Percentiles rank a stretch among this genome's conserved stretches.
Evolutionary conservation across 2,329 filamentous ascomycete species (phyloP).

Genomic region (Nemania serpens): DNA sequence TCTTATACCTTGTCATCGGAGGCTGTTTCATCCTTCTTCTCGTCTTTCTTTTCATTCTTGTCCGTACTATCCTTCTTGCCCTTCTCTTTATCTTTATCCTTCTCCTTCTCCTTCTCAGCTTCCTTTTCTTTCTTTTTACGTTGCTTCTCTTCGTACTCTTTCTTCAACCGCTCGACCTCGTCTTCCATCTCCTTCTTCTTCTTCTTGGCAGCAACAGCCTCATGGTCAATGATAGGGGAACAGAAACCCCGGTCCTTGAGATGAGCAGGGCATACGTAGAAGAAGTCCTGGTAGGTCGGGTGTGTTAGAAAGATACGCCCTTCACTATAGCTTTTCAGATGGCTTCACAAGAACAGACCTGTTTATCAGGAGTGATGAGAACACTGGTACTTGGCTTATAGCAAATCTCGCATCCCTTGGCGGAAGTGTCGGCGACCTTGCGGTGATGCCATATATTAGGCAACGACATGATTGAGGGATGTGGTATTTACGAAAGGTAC

Average conservation of each 20-base stretch:
- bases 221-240: slow-evolving; percentile 72
- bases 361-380: slow-evolving; percentile 85
- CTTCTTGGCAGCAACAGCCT: slow-evolving; percentile 65
- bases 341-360: slow-evolving; percentile 58
- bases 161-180: slow-evolving; percentile 68
- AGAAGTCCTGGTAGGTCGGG: slow-evolving; percentile 67
- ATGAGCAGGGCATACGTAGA: slow-evolving; percentile 86
- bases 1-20: slow-evolving; percentile 39
- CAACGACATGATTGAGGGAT: slow-evolving; percentile 53
- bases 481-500: neutral
- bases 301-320: slow-evolving; percentile 12
- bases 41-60: slow-evolving; percentile 26
- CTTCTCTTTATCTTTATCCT: slow-evolving; percentile 52
- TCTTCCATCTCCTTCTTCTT: slow-evolving; percentile 69
- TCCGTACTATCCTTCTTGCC: slow-evolving; percentile 48
- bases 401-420: slow-evolving; percentile 88
- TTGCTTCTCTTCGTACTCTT: slow-evolving; percentile 77
- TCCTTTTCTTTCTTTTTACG: slow-evolving; percentile 72
- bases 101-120: slow-evolving; percentile 57
- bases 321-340: neutral
- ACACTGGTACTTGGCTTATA: slow-evolving; percentile 88
- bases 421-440: slow-evolving; percentile 80
- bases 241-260: slow-evolving; percentile 84
- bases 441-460: slow-evolving; percentile 85
- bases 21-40: slow-evolving; percentile 48